A percentile compares a stretch with the other conserved stretches of the same genome.
These are phyloP conservation scores for Calonectria crousiana DNA, from an alignment of 2,329 filamentous ascomycete species.

Conservation along the genomic window DNA sequence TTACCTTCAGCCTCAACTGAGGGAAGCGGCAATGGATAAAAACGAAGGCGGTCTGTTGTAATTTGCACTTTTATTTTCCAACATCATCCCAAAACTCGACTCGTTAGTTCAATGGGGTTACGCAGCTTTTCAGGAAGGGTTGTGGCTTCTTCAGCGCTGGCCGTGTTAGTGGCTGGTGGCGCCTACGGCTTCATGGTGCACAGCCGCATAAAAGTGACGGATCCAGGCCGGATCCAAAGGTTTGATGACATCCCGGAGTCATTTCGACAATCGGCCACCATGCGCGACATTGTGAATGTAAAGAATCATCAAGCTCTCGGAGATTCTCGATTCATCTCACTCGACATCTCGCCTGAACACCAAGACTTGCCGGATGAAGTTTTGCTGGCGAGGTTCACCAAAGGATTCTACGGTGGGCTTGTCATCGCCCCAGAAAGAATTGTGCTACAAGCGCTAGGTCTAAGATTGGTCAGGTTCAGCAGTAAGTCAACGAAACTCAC, in stretches of 20 bases:
- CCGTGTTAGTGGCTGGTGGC: constrained; percentile 26
- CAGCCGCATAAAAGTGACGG: constrained; percentile 22
- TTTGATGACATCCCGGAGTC: constrained; percentile 34
- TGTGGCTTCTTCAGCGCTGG: constrained; percentile 28
- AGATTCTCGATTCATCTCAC: constrained; percentile 42
- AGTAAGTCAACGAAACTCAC: not conserved
- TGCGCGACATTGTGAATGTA: constrained; percentile 43
- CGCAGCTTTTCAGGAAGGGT: constrained; percentile 30
- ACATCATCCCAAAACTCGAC: not conserved
- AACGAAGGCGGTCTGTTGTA: not conserved
- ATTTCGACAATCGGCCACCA: constrained; percentile 40
- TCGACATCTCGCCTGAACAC: constrained; percentile 35
- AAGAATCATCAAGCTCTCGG: constrained; percentile 27
- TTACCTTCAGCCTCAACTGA: constrained; percentile 9
- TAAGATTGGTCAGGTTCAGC: constrained; percentile 32
- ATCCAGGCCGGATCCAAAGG: constrained; percentile 32
- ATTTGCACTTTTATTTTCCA: not conserved
- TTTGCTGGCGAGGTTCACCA: constrained; percentile 45
- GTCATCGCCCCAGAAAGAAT: constrained; percentile 45
- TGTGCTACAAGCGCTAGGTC: constrained; percentile 23
- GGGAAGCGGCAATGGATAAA: not conserved
- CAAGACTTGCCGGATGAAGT: constrained; percentile 39
- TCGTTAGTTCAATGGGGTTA: constrained; percentile 22
- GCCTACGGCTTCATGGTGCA: constrained; percentile 33
- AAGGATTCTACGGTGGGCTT: constrained; percentile 46